phyloP scores from a whole-genome alignment of 805 yeast species.

The Tetrapisispora phaffii region DNA sequence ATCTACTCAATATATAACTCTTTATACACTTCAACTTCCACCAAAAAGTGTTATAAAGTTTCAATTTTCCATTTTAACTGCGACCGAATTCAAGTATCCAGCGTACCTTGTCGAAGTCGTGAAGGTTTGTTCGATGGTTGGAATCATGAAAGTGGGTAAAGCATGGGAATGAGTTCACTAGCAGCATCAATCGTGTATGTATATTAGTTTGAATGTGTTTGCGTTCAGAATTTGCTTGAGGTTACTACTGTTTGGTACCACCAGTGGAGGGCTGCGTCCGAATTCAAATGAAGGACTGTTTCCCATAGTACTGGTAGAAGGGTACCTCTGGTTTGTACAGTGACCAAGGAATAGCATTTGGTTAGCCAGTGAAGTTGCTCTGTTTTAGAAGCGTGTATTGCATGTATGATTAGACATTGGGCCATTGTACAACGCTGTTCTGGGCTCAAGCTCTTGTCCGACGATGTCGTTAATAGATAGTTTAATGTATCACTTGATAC shows the following conservation, averaged over 20 bases:
- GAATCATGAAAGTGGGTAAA: too few species aligned
- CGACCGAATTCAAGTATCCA: background rate
- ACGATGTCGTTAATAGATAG: background rate
- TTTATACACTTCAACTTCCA: too few species aligned
- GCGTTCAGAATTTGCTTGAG: slow-evolving; percentile 2
- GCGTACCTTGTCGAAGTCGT: too few species aligned
- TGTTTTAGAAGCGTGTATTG: slow-evolving; percentile 4
- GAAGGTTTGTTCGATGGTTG: too few species aligned
- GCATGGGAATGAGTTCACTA: too few species aligned
- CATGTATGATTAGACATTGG: slow-evolving; percentile 17
- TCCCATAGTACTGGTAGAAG: slow-evolving; percentile 17
- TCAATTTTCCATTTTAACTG: background rate
- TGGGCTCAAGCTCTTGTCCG: background rate
- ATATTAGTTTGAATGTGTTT: too few species aligned
- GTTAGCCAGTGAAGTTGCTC: slow-evolving; percentile 18
- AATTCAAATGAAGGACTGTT: slow-evolving; percentile 10
- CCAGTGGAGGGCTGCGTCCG: slow-evolving; percentile 20
- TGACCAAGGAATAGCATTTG: slow-evolving; percentile 10
- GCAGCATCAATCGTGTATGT: too few species aligned
- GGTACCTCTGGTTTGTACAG: slow-evolving; percentile 3
- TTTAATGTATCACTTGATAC: background rate
- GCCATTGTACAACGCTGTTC: slow-evolving; percentile 10
- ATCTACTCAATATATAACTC: too few species aligned
- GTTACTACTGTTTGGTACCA: slow-evolving; percentile 16
- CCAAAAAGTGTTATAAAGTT: background rate